Evolutionary conservation across 805 yeast genomes (phyloP).

Genomic region (Wickerhamomyces tratensis): DNA sequence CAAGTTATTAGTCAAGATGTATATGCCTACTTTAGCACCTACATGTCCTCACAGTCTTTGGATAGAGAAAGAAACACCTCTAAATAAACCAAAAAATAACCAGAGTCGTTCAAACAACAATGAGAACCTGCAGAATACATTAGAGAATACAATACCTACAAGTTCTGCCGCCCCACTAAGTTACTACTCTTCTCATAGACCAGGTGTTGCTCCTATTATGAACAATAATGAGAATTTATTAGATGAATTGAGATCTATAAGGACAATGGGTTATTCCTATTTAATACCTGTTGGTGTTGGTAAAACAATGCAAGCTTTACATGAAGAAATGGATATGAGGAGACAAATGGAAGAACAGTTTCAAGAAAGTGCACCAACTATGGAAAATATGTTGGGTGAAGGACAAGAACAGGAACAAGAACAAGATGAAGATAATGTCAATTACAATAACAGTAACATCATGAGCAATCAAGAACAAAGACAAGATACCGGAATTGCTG

Average conservation of each 20-base stretch:
- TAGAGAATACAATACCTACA: neutral
- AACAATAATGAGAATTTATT: neutral
- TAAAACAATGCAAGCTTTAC: conserved; percentile 37
- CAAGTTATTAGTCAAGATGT: neutral
- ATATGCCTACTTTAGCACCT: neutral
- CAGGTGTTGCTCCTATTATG: conserved; percentile 19
- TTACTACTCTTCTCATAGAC: conserved; percentile 40
- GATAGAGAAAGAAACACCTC: neutral
- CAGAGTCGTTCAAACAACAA: neutral
- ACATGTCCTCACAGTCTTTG: neutral
- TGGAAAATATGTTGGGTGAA: conserved; percentile 21
- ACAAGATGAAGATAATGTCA: conserved; percentile 2
- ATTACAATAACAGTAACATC: conserved; percentile 1
- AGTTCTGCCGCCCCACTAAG: conserved; percentile 42
- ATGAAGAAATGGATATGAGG: conserved; percentile 19
- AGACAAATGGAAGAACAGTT: conserved; percentile 18
- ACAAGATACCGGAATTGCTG: neutral
- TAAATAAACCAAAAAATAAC: neutral
- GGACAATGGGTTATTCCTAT: conserved; percentile 36
- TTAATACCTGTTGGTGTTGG: conserved; percentile 52
- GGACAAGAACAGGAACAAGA: conserved; percentile 9
- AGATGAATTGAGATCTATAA: conserved; percentile 20
- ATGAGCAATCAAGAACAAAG: conserved; percentile 2
- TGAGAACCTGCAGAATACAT: too few species aligned
- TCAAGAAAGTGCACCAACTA: conserved; percentile 14